Conservation (phyloP, 1,139 yeast species). For the Geotrichum histeridarum region DNA sequence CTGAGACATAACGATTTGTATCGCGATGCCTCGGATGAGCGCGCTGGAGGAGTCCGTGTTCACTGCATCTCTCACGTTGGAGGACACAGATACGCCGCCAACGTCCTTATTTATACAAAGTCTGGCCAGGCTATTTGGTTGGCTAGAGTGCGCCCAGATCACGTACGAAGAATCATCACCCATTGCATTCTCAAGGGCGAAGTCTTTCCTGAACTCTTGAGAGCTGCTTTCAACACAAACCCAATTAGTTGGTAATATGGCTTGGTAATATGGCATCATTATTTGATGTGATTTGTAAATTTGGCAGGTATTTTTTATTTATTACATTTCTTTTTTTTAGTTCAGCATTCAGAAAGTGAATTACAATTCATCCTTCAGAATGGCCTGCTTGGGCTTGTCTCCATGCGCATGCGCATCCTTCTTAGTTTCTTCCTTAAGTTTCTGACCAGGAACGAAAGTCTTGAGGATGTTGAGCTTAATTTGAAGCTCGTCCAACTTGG, state of each 20-base stretch:
- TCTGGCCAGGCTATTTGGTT: slow-evolving; percentile 81
- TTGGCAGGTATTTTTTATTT: background rate
- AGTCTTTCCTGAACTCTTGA: slow-evolving; percentile 64
- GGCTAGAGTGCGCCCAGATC: slow-evolving; percentile 76
- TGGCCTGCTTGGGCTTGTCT: slow-evolving; percentile 14
- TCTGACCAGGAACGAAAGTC: slow-evolving; percentile 24
- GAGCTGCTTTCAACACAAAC: slow-evolving; percentile 47
- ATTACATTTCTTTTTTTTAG: background rate
- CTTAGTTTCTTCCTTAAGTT: slow-evolving; percentile 23
- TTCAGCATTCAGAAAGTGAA: background rate
- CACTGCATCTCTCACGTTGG: slow-evolving; percentile 81
- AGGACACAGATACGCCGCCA: slow-evolving; percentile 91
- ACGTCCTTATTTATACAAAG: slow-evolving; percentile 67
- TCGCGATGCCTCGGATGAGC: slow-evolving; percentile 67
- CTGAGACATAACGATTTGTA: slow-evolving; percentile 65
- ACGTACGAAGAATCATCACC: slow-evolving; percentile 67
- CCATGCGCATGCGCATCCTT: slow-evolving; percentile 12
- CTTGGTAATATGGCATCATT: slow-evolving; percentile 43
- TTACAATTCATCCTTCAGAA: slow-evolving; percentile 16
- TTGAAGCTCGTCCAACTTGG: slow-evolving; percentile 35
- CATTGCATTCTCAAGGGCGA: slow-evolving; percentile 64
- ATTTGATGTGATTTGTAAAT: background rate
- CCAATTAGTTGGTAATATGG: slow-evolving; percentile 55
- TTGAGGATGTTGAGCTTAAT: slow-evolving; percentile 34
- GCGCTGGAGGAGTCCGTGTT: slow-evolving; percentile 70